Conservation (phyloP, 768 basidiomycete species). For the Tulasnella sp. region DNA sequence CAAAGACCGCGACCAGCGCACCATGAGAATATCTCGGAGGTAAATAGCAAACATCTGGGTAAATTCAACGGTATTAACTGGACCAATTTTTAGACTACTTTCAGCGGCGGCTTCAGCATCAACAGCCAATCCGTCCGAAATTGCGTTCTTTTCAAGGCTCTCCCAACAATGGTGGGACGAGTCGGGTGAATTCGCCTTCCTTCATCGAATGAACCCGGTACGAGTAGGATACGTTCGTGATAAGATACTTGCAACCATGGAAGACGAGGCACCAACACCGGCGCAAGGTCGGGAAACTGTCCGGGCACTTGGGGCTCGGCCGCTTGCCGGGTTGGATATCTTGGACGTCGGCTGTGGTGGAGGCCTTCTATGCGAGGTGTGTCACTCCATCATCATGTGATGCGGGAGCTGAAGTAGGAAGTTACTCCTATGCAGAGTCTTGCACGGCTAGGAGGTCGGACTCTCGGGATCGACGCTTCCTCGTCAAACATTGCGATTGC, state of each 20-base stretch:
- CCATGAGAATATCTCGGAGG: slow-evolving; percentile 18
- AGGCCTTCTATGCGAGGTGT: slow-evolving; percentile 84
- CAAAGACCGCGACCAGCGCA: background rate
- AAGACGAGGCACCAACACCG: slow-evolving; percentile 44
- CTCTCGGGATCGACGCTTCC: slow-evolving; percentile 86
- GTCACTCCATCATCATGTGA: background rate
- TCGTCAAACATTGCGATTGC: slow-evolving; percentile 83
- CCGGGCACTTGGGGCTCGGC: slow-evolving; percentile 33
- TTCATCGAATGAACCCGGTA: slow-evolving; percentile 94
- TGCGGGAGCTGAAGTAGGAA: background rate
- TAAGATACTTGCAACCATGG: slow-evolving; percentile 62
- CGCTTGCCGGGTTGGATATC: slow-evolving; percentile 63
- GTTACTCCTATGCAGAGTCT: slow-evolving; percentile 55
- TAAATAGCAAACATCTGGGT: background rate
- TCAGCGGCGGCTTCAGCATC: slow-evolving; percentile 34
- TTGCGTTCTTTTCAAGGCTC: slow-evolving; percentile 83
- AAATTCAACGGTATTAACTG: background rate
- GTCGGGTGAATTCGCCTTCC: slow-evolving; percentile 76
- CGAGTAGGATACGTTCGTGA: slow-evolving; percentile 78
- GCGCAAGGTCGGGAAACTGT: slow-evolving; percentile 36
- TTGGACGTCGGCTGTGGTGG: slow-evolving; percentile 96
- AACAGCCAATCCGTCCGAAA: slow-evolving; percentile 72
- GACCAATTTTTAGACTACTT: background rate
- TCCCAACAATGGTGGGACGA: slow-evolving; percentile 97
- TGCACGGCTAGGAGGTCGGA: slow-evolving; percentile 81